Evolutionary conservation across 805 yeast genomes (phyloP).

Genomic region (Metschnikowia orientalis): DNA sequence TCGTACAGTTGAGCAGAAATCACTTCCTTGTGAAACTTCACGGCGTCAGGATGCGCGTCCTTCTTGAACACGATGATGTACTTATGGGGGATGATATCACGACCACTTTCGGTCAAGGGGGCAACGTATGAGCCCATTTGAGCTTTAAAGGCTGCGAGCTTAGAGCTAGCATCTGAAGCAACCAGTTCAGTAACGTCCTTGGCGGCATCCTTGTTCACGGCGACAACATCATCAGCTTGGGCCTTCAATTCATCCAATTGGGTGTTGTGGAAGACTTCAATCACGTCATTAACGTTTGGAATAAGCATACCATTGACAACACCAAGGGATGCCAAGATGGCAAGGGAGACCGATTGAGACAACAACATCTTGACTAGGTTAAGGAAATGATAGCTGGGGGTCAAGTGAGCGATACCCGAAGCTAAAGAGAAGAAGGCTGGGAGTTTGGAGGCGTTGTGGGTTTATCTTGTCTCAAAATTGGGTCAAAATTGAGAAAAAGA

Average conservation of each 20-base stretch:
- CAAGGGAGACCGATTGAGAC: constrained; percentile 38
- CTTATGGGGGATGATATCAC: constrained; percentile 57
- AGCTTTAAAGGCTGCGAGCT: constrained; percentile 5
- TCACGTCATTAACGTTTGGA: constrained; percentile 46
- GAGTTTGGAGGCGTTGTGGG: constrained; percentile 2
- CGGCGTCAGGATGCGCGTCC: constrained; percentile 47
- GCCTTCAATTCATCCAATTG: constrained; percentile 16
- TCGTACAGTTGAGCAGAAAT: constrained; percentile 45
- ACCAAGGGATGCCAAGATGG: constrained; percentile 40
- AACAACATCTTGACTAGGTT: constrained; percentile 40
- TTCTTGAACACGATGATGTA: constrained; percentile 85
- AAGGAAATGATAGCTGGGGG: too few species aligned
- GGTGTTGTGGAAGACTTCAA: constrained; percentile 30
- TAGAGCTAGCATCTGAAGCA: constrained; percentile 9
- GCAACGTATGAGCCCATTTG: too few species aligned
- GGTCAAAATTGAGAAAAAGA: constrained; percentile 5
- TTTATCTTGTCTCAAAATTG: too few species aligned
- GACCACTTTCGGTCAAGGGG: constrained; percentile 15
- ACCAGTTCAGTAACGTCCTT: constrained; percentile 7
- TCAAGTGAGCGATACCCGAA: too few species aligned
- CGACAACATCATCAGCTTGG: constrained; percentile 10
- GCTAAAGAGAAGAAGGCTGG: neutral
- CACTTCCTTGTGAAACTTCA: constrained; percentile 64
- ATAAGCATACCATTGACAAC: constrained; percentile 49
- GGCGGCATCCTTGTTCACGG: constrained; percentile 11